Evolutionary conservation across 257 asterid species (phyloP).

Genomic region (Leptodermis oblonga): DNA sequence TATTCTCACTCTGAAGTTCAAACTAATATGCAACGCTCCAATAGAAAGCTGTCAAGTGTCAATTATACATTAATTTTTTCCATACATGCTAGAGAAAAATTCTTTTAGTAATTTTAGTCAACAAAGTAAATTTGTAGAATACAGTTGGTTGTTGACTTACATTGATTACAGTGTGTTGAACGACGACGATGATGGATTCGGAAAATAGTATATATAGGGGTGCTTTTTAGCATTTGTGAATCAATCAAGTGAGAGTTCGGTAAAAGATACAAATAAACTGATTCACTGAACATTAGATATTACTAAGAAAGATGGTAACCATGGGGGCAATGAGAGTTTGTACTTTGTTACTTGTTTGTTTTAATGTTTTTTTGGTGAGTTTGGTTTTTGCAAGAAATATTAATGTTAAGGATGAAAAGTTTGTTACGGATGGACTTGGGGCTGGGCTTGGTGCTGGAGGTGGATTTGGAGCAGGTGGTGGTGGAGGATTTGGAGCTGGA

Average conservation of each 20-base stretch:
- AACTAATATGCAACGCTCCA: not conserved
- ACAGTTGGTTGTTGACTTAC: constrained; percentile 20
- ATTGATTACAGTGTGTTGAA: constrained; percentile 12
- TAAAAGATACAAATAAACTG: not conserved
- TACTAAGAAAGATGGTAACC: constrained; percentile 15
- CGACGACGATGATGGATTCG: not conserved
- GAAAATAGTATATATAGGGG: constrained; percentile 4
- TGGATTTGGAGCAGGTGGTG: constrained; percentile 7
- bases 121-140: not conserved
- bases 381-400: constrained; percentile 26
- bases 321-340: constrained; percentile 27
- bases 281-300: not conserved
- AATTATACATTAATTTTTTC: not conserved
- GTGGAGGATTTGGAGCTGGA: constrained; percentile 12
- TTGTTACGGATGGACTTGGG: no score
- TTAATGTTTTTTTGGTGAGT: constrained; percentile 31
- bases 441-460: no score
- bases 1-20: not conserved
- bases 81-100: not conserved
- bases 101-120: not conserved
- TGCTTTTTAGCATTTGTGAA: no score
- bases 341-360: constrained; percentile 26
- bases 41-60: not conserved
- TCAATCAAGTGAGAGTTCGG: constrained; percentile 1
- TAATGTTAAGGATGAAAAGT: constrained; percentile 20